Conservation (phyloP, 345 rosid genomes). For the Punica granatum region DNA sequence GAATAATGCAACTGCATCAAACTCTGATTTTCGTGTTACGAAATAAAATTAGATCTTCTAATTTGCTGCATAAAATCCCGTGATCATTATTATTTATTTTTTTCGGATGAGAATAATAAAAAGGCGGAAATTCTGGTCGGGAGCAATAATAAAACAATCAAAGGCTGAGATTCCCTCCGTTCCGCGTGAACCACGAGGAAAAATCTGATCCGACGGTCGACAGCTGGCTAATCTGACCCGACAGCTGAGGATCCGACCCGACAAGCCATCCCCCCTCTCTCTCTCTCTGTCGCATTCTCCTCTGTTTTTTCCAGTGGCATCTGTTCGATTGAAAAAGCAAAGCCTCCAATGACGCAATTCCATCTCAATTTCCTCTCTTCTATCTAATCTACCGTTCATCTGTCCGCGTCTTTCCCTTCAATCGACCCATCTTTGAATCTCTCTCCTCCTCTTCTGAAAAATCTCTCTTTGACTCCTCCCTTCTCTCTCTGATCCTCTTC, state of each 20-base stretch:
- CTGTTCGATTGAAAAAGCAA: slow-evolving; percentile 4
- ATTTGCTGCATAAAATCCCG: too few relatives aligned
- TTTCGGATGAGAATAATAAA: not conserved
- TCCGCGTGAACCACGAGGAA: not conserved
- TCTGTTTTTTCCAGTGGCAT: not conserved
- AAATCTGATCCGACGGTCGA: slow-evolving; percentile 9
- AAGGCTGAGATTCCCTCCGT: slow-evolving; percentile 4
- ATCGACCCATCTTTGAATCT: not conserved
- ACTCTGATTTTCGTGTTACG: too few relatives aligned
- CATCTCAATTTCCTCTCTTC: not conserved
- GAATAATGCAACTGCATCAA: too few relatives aligned
- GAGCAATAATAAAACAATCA: not conserved
- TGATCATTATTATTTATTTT: not conserved
- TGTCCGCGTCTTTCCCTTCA: not conserved
- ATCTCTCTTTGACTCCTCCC: slow-evolving; percentile 1
- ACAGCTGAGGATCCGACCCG: not conserved
- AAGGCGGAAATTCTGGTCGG: slow-evolving; percentile 4
- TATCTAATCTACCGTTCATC: not conserved
- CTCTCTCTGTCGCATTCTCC: not conserved
- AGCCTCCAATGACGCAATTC: not conserved
- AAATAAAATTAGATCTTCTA: too few relatives aligned
- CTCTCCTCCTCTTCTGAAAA: slow-evolving; percentile 4
- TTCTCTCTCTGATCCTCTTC: too few relatives aligned
- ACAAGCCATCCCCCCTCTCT: not conserved
- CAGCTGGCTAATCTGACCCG: not conserved